A percentile compares a stretch with the other conserved stretches of the same genome.
Evolutionary conservation across 2,329 filamentous ascomycete species (phyloP).

Genomic region (Botryotinia convoluta): DNA sequence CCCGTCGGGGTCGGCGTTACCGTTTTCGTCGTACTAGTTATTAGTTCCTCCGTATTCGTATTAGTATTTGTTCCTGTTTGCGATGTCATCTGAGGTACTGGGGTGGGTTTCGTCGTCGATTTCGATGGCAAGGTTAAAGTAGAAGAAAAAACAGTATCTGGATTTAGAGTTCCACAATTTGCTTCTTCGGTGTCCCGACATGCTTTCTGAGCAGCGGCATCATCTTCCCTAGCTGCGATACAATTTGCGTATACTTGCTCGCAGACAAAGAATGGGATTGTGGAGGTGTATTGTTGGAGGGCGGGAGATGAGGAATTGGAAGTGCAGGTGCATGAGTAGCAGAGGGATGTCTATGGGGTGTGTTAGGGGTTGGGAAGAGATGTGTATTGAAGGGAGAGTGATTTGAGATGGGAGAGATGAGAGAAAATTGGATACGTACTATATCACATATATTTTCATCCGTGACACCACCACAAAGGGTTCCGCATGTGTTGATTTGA

Average conservation of each 20-base stretch:
- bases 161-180: constrained; percentile 49
- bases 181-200: constrained; percentile 46
- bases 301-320: constrained; percentile 52
- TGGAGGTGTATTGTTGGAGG: constrained; percentile 53
- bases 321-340: constrained; percentile 56
- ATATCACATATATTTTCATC: constrained; percentile 49
- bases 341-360: constrained; percentile 46
- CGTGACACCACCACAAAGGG: constrained; percentile 53
- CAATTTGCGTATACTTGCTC: constrained; percentile 49
- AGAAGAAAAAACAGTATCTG: not conserved
- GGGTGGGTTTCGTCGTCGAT: not conserved
- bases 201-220: constrained; percentile 44
- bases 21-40: constrained; percentile 5
- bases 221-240: constrained; percentile 44
- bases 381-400: not conserved
- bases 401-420: not conserved
- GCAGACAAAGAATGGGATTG: constrained; percentile 61
- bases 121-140: not conserved
- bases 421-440: constrained; percentile 45
- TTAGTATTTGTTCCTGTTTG: not conserved
- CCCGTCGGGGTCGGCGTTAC: not conserved
- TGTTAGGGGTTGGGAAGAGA: not conserved
- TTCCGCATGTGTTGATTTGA: constrained; percentile 57
- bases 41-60: not conserved
- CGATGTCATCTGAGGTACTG: not conserved